Evolutionary conservation across 148 eudicot species (phyloP), one percentile per base, ranked within the genome.

Genomic region (Chenopodium formosanum): DNA sequence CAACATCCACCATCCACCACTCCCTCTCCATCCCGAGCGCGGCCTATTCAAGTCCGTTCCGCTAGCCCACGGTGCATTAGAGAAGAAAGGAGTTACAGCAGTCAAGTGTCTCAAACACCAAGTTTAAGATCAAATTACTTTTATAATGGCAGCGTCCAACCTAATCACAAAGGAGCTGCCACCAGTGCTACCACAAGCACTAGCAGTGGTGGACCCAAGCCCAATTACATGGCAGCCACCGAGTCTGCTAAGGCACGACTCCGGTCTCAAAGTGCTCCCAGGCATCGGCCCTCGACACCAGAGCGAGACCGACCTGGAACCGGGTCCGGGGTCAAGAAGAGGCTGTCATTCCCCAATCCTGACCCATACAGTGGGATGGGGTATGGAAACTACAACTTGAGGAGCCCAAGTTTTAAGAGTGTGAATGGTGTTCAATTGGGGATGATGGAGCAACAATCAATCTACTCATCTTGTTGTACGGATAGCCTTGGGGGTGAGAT

Each of bases 181-280:
- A 68, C 75, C 44, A 37, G 44, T 37, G 73, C 69, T 11, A 32
- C 29, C 47, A 50, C 22, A 11, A 62, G 48, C 46, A 34, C 52
- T 63, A 53, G 60, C 13, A 75, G 67, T 62, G 84, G 84, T 53
- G 85, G 81, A 32, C 7, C 88, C 9, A 75, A 86, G 25, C 95
- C 97, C 2, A 89, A 90, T 82, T 91, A 91, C 89, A 93, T 91
- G 97, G 94, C 90, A 6, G 92, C 92, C 23, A 93, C 97, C 0
- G 95, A 91, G 81, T 93, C 97, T 2, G 93, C 97, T 0, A 90
- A 87, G 84, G 92, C 97, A 0, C 87, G 90, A 44, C 77, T 86
- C 31, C 86, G 92, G 69, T 80, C 97, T 52, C 92, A 91, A 62
- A 93, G 97, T 47, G 94, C 94, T 1, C 97, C 97, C 0, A 88